Evolutionary conservation across 83 land plant genomes (phyloP), one percentile per base, ranked within the genome.

Genomic region (Picea engelmannii): DNA sequence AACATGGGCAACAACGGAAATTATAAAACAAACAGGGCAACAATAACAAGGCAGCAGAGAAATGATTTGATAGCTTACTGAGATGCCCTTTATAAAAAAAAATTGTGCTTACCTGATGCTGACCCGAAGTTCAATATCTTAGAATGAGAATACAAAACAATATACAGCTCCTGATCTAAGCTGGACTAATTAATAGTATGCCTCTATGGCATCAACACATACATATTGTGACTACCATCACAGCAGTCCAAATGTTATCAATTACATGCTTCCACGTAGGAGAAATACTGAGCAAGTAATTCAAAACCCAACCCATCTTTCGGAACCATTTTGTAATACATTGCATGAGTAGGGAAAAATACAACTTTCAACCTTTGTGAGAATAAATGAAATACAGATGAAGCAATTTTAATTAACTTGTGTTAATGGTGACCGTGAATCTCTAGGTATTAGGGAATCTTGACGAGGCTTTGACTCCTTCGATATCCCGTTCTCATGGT

Each of bases 401-500:
- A 73, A n/a, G 5, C 58, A 73, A 44, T 40, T 40, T 47, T 69
- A 85, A 71, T 92, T 92, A 20, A 86, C 67, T 16, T 79, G 86
- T 17, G 80, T 75, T 1, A 92, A 83, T 1, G 94, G 94, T 15
- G 89, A 70, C 6, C 94, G 90, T 25, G 92, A 62, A 31, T 78
- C 80, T 61, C 64, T 25, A 9, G 66, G 85, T 76, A 84, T 86
- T 0, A 83, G 86, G 4, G 86, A 81, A 2, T 62, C 66, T 35
- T 78, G 66, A 35, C 18, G n/a, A 15, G 84, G 88, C 63, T 85
- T 92, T 23, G 76, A 60, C 76, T 92, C 90, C 80, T 86, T 90
- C 23, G 12, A 31, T 9, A 62, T 38, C 11, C 66, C 80, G 18
- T 78, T 62, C 66, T 17, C 49, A 62, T 75, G 66, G 12, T 23